phyloP scores from a whole-genome alignment of 1,139 yeast species.

The Taphrina deformans region DNA sequence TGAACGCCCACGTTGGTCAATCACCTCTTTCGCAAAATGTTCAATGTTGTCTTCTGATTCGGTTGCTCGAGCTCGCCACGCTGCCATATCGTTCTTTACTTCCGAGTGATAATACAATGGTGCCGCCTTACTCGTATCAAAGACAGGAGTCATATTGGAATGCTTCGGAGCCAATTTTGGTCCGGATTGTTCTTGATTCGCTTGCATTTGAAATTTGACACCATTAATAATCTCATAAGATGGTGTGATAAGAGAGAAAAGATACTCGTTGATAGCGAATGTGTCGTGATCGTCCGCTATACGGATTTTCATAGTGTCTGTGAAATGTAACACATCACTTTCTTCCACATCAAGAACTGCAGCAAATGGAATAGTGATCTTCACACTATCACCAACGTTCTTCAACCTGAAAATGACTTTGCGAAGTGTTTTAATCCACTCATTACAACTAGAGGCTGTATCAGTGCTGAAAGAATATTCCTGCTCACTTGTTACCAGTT shows the following conservation, averaged over 20 bases:
- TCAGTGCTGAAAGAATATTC: constrained; percentile 72
- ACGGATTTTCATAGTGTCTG: constrained; percentile 52
- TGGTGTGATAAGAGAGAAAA: constrained; percentile 61
- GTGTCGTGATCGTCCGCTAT: constrained; percentile 56
- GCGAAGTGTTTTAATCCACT: constrained; percentile 75
- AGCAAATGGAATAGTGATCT: constrained; percentile 71
- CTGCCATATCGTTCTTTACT: background rate
- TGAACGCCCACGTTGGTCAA: constrained; percentile 10
- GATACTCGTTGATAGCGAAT: constrained; percentile 64
- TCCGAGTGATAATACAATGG: constrained; percentile 4
- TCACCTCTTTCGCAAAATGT: background rate
- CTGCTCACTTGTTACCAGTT: constrained; percentile 55
- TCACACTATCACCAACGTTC: constrained; percentile 69
- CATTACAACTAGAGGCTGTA: constrained; percentile 66
- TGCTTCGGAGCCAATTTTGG: background rate
- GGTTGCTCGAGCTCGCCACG: background rate
- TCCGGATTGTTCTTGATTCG: background rate
- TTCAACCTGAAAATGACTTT: constrained; percentile 74
- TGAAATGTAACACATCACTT: constrained; percentile 54
- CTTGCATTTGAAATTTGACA: constrained; percentile 8
- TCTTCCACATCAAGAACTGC: constrained; percentile 65
- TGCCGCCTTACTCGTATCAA: constrained; percentile 15
- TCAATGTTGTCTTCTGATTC: background rate
- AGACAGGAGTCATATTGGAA: background rate
- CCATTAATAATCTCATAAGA: constrained; percentile 38